Conservation (phyloP, 148 eudicot genomes). For the Silene uniflora region DNA sequence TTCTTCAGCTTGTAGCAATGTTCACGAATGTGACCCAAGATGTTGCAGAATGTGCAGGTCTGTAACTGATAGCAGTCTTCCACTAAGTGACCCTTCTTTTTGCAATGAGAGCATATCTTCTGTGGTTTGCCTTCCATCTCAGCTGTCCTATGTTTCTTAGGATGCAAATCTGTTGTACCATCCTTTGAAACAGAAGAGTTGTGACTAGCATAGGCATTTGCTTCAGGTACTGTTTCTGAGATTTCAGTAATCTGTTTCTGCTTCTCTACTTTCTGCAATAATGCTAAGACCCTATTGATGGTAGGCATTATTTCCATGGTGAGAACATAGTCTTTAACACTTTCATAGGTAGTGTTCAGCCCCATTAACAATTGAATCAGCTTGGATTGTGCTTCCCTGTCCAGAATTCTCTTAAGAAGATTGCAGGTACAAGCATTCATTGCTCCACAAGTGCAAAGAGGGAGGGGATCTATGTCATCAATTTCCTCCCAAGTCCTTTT, state of each 20-base stretch:
- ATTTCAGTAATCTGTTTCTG: background rate
- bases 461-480: background rate
- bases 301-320: background rate
- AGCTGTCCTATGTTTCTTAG: background rate
- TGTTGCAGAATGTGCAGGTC: background rate
- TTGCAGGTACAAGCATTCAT: background rate
- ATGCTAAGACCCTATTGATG: background rate
- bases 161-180: background rate
- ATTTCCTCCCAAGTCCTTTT: no score
- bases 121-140: background rate
- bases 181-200: no score
- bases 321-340: background rate
- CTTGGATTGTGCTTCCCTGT: background rate
- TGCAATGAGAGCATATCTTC: background rate
- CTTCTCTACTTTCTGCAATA: background rate
- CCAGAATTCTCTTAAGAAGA: background rate
- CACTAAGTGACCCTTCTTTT: background rate
- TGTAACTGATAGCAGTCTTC: background rate
- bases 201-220: background rate
- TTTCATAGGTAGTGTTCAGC: background rate
- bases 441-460: background rate
- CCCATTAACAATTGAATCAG: background rate
- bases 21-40: background rate
- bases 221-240: background rate
- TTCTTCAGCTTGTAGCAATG: slow-evolving; percentile 8